Percentiles rank a stretch among this genome's conserved stretches.
phyloP scores from a whole-genome alignment of 768 basidiomycete species.

The Xerocomellus intermedius region DNA sequence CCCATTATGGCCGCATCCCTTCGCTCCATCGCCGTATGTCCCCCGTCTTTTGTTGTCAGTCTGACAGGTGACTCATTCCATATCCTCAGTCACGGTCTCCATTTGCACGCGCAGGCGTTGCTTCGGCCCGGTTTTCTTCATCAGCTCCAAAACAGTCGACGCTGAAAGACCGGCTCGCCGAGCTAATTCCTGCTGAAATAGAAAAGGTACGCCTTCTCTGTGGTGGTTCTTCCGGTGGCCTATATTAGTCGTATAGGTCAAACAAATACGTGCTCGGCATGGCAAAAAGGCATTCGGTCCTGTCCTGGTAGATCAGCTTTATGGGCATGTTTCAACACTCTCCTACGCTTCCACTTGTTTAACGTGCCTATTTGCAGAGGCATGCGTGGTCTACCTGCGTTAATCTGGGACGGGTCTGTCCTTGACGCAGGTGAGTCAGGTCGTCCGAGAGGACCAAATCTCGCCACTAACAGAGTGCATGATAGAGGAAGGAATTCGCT shows the following conservation, averaged over 20 bases:
- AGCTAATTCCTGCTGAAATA: constrained; percentile 86
- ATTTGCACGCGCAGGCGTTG: constrained; percentile 41
- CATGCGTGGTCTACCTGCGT: constrained; percentile 86
- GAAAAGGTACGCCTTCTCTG: constrained; percentile 32
- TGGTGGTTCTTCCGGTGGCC: background rate
- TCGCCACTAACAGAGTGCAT: background rate
- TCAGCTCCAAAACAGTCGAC: constrained; percentile 64
- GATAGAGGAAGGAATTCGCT: constrained; percentile 93
- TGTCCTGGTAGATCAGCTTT: constrained; percentile 86
- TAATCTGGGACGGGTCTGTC: constrained; percentile 99
- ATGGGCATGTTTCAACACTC: constrained; percentile 54
- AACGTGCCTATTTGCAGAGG: constrained; percentile 46
- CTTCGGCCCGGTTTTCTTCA: constrained; percentile 62
- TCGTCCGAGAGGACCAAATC: background rate
- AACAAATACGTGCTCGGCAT: constrained; percentile 78
- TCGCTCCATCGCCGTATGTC: constrained; percentile 38
- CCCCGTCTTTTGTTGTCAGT: constrained; percentile 13
- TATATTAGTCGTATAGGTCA: constrained; percentile 56
- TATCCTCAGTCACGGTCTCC: constrained; percentile 48
- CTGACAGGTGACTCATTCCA: background rate
- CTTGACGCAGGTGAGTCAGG: constrained; percentile 75
- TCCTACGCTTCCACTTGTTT: constrained; percentile 5
- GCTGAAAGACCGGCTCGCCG: constrained; percentile 89
- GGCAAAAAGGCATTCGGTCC: constrained; percentile 94
- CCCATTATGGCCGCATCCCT: constrained; percentile 45